phyloP scores from a whole-genome alignment of 495 filamentous ascomycete genomes.

The Corynascus novoguineensis region DNA sequence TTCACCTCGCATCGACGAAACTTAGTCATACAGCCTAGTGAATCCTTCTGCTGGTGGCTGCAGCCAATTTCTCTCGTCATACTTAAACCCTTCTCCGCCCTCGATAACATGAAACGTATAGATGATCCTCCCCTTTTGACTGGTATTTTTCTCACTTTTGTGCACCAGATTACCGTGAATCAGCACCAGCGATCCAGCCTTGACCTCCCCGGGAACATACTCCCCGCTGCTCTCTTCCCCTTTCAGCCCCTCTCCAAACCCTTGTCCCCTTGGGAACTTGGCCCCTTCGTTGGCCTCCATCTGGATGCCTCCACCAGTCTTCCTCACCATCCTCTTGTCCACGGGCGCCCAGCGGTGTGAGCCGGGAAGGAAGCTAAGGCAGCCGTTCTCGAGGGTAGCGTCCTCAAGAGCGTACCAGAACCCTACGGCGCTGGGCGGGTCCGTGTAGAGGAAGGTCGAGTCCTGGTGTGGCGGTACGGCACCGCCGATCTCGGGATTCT shows the following conservation, averaged over 20 bases:
- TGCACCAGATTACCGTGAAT: constrained; percentile 97
- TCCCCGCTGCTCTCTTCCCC: constrained; percentile 38
- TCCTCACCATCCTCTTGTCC: constrained; percentile 67
- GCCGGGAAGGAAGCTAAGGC: constrained; percentile 76
- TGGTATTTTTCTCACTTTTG: constrained; percentile 89
- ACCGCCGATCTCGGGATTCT: constrained; percentile 92
- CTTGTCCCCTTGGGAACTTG: constrained; percentile 40
- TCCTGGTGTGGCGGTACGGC: constrained; percentile 86
- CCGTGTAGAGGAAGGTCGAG: constrained; percentile 85
- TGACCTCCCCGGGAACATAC: constrained; percentile 70
- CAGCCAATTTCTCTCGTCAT: constrained; percentile 89
- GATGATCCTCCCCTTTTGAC: constrained; percentile 79
- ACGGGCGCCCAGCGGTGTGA: constrained; percentile 65
- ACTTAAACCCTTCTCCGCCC: constrained; percentile 58
- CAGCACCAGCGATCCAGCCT: constrained; percentile 81
- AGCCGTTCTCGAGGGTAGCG: constrained; percentile 76
- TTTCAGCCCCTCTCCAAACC: constrained; percentile 33
- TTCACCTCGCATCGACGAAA: too few relatives aligned
- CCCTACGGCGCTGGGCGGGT: constrained; percentile 83
- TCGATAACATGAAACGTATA: constrained; percentile 99
- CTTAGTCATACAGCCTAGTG: constrained; percentile 50
- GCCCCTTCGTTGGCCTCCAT: constrained; percentile 45
- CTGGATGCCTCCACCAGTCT: constrained; percentile 40
- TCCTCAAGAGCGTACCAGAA: constrained; percentile 98
- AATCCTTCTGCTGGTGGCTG: constrained; percentile 78